A percentile compares a stretch with the other conserved stretches of the same genome.
phyloP scores from a whole-genome alignment of 768 basidiomycete genomes.

The Lactarius hatsudake region DNA sequence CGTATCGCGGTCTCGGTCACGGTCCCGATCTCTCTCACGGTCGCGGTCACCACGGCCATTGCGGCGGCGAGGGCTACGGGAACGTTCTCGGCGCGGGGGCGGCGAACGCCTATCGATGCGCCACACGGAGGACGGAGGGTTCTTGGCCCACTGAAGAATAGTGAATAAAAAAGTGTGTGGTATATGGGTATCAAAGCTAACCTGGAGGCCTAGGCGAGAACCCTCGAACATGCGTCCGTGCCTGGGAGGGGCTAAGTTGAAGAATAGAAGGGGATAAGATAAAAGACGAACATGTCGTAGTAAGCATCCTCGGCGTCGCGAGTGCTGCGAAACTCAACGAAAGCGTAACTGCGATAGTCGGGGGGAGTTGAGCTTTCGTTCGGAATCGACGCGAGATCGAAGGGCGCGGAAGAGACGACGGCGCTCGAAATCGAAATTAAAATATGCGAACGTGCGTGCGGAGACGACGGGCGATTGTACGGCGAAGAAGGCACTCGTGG shows the following conservation, averaged over 20 bases:
- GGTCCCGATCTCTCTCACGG: conserved; percentile 34
- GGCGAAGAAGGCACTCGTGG: conserved; percentile 27
- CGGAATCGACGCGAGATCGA: conserved; percentile 31
- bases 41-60: conserved; percentile 34
- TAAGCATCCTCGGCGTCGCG: conserved; percentile 83
- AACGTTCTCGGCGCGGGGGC: conserved; percentile 36
- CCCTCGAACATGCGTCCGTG: conserved; percentile 77
- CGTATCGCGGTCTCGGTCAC: conserved; percentile 39
- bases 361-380: conserved; percentile 57
- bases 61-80: conserved; percentile 48
- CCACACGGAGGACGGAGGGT: conserved; percentile 81
- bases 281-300: conserved; percentile 62
- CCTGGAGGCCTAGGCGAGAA: conserved; percentile 71
- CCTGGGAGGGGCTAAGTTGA: conserved; percentile 40
- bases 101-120: conserved; percentile 62
- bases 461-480: conserved; percentile 27
- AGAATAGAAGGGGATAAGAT: not conserved
- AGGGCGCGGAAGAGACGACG: conserved; percentile 30
- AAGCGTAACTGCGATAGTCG: conserved; percentile 69
- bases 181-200: conserved; percentile 31
- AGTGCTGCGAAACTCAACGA: conserved; percentile 77
- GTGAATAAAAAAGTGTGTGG: not conserved
- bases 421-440: conserved; percentile 29
- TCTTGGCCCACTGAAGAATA: conserved; percentile 66
- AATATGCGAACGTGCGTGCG: conserved; percentile 18